Base-by-base conservation (phyloP, 495 filamentous ascomycete genomes). In the Hypoxylon lienhwacheense region DNA sequence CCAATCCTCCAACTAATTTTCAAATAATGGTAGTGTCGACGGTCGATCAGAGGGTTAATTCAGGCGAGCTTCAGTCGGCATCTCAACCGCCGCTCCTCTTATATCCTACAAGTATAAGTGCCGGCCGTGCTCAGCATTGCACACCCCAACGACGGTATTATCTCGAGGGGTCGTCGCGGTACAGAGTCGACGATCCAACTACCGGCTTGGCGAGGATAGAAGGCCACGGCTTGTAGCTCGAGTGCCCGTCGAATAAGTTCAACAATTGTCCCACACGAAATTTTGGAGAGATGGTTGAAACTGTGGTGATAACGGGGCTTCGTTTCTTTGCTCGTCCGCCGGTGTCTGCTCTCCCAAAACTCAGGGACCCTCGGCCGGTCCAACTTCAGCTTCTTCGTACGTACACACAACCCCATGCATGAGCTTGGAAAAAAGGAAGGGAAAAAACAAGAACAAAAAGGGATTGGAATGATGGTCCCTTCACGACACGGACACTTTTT, bases 401-500 rank as follows among this genome's bases (percentile, higher is more conserved):
- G 21, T n/a, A 31, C 19, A 11, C 46, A 31, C 35, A 31, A 55
- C 46, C 47, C 53, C 52, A 55, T 50, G 47, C 34, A 43, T 57
- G 40, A 14, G 33, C 28, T 26, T 44, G 44, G 24, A 47, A 47
- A 37, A 45, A 28, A 45, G 26, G 20, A 22, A 42, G 47, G 48
- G 49, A 47, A 40, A 22, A 39, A 31, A 48, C 47, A 58, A 29
- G 39, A 63, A 45, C 48, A 58, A 53, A 53, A 63, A 58, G 53
- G 37, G 53, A 63, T 40, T 51, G 42, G 52, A 47, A 32, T 45
- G 49, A 54, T 54, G 56, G 47, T 52, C 41, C 58, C 35, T 41
- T 53, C 52, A 52, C 51, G 50, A 61, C 58, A 61, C 58, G 51
- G 52, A 55, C 58, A 29, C 53, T 49, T 48, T 63, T 53, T 61